phyloP scores from a whole-genome alignment of 257 asterid species.

The Solanum corneliomulleri region DNA sequence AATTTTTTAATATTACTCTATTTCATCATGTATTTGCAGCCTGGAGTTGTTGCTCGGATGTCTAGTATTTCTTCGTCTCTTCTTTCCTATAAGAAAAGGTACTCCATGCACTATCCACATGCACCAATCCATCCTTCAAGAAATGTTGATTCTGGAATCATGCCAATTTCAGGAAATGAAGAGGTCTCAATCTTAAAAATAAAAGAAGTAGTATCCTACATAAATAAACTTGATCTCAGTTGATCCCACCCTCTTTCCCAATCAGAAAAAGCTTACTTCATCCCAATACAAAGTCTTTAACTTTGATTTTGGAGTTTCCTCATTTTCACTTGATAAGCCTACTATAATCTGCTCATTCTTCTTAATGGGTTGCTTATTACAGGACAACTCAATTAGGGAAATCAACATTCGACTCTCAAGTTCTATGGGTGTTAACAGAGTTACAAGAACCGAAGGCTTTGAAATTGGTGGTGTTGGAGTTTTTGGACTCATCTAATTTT shows the following conservation, averaged over 20 bases:
- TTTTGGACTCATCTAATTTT: no score
- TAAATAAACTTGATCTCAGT: conserved; percentile 66
- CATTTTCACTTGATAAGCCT: conserved; percentile 2
- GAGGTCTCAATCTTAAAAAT: not conserved
- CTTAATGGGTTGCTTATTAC: conserved; percentile 11
- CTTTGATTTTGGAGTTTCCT: conserved; percentile 53
- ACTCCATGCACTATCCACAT: no score
- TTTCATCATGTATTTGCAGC: no score
- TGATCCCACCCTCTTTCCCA: conserved; percentile 97
- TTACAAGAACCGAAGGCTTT: conserved; percentile 30
- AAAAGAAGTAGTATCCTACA: conserved; percentile 23
- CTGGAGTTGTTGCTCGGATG: no score
- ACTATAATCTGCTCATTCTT: conserved; percentile 12
- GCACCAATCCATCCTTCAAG: no score
- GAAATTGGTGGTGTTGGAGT: not conserved
- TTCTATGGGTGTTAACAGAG: conserved; percentile 33
- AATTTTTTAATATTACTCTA: no score
- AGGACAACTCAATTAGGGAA: conserved; percentile 51
- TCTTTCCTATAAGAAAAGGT: no score
- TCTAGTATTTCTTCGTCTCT: no score
- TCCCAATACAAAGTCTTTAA: conserved; percentile 96
- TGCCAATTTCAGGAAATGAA: not conserved
- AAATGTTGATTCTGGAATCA: not conserved
- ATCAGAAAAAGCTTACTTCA: conserved; percentile 82
- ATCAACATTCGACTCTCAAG: conserved; percentile 21